Conservation (phyloP, 345 rosid species). For the Limnanthes douglasii region DNA sequence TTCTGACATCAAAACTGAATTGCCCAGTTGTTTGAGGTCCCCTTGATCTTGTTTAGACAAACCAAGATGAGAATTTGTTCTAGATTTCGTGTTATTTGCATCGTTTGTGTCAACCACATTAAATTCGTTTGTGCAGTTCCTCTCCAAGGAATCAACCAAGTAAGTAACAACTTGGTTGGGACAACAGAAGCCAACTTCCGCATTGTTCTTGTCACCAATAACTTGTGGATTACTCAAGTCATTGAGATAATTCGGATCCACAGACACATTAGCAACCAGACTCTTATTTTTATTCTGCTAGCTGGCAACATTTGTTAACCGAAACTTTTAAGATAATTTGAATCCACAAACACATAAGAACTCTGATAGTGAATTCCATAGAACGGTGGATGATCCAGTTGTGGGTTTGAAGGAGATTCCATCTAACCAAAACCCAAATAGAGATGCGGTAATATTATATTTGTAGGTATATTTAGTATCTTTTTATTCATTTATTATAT, state of each 20-base stretch:
- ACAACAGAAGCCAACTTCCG: not conserved
- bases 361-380: too few species aligned
- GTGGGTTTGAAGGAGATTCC: too few species aligned
- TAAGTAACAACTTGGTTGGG: not conserved
- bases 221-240: conserved; percentile 3
- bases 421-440: conserved; percentile 31
- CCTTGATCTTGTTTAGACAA: conserved; percentile 7
- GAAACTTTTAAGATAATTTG: conserved; percentile 6
- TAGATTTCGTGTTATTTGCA: conserved; percentile 1
- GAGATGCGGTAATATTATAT: conserved; percentile 9
- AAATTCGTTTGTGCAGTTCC: not conserved
- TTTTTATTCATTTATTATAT: too few species aligned
- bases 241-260: conserved; percentile 6
- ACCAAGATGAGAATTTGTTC: conserved; percentile 5
- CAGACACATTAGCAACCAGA: conserved; percentile 1
- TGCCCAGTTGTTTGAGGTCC: conserved; percentile 8
- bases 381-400: too few species aligned
- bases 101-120: too few species aligned
- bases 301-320: conserved; percentile 7
- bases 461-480: conserved; percentile 7
- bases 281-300: conserved; percentile 5
- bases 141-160: not conserved
- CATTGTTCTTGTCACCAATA: not conserved
- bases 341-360: not conserved
- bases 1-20: conserved; percentile 1